A percentile compares a stretch with the other conserved stretches of the same genome.
Conservation (phyloP, 2,329 filamentous ascomycete genomes). For the Diaporthe helianthi region DNA sequence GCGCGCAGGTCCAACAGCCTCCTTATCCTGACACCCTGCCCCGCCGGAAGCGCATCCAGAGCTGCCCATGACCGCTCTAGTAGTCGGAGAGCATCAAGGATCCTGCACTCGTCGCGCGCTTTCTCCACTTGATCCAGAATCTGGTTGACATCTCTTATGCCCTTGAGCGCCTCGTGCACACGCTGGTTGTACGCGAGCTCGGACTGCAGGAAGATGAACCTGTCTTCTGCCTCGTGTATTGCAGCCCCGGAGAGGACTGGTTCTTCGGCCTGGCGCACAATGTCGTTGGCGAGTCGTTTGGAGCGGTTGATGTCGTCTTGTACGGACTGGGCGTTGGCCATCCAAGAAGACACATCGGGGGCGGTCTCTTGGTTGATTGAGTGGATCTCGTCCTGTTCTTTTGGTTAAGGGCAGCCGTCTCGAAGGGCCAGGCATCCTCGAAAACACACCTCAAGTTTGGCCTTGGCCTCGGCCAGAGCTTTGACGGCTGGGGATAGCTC, state of each 20-base stretch:
- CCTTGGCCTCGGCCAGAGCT: conserved; percentile 51
- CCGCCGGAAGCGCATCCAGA: conserved; percentile 65
- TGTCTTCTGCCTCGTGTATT: conserved; percentile 60
- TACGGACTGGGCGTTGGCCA: conserved; percentile 80
- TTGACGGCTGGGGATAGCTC: conserved; percentile 51
- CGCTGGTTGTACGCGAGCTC: conserved; percentile 67
- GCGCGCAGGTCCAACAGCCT: conserved; percentile 70
- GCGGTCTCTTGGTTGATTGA: conserved; percentile 78
- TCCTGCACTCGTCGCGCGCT: conserved; percentile 59
- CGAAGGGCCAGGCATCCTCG: background rate
- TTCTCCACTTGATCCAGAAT: conserved; percentile 68
- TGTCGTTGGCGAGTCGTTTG: conserved; percentile 79
- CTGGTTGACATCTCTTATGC: conserved; percentile 63
- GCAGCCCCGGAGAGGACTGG: conserved; percentile 61
- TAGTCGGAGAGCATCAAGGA: conserved; percentile 63
- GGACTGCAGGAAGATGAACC: conserved; percentile 61
- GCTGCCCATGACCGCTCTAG: conserved; percentile 65
- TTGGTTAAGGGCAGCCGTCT: background rate
- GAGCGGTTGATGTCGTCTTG: conserved; percentile 86
- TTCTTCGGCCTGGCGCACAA: conserved; percentile 77
- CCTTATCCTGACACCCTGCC: conserved; percentile 67
- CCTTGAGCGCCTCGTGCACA: conserved; percentile 57
- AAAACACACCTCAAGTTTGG: conserved; percentile 52
- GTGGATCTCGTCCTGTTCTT: conserved; percentile 71
- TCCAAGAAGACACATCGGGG: conserved; percentile 85